phyloP scores from a whole-genome alignment of 2,329 filamentous ascomycete species.

The Lasiodiplodia citricola region DNA sequence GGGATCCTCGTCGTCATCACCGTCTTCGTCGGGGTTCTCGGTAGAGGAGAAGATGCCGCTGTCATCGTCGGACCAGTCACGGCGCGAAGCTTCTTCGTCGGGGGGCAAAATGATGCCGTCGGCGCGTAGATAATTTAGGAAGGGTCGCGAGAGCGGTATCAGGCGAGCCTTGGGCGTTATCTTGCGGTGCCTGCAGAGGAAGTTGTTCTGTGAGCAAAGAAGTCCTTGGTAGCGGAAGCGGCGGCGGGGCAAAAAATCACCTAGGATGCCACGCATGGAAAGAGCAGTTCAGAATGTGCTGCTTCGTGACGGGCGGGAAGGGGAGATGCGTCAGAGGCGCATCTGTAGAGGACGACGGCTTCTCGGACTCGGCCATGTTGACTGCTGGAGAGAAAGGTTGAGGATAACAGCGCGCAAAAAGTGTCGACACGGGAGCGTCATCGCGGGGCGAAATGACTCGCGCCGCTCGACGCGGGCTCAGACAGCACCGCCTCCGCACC shows the following conservation, averaged over 20 bases:
- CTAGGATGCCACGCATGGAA: constrained; percentile 90
- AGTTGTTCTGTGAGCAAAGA: not conserved
- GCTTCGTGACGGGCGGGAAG: constrained; percentile 83
- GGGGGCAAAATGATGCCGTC: constrained; percentile 90
- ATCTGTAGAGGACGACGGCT: not conserved
- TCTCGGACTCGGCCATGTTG: constrained; percentile 13
- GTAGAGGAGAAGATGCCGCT: constrained; percentile 57
- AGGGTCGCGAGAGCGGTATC: constrained; percentile 75
- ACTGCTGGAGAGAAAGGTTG: not conserved
- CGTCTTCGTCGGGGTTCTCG: constrained; percentile 53
- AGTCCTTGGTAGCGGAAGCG: not conserved
- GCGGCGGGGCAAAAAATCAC: constrained; percentile 45
- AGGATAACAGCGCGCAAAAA: not conserved
- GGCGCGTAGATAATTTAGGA: constrained; percentile 85
- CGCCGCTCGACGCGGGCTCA: not conserved
- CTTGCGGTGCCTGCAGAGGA: constrained; percentile 69
- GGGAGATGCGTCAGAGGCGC: constrained; percentile 53
- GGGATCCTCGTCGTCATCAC: constrained; percentile 68
- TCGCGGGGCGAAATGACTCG: constrained; percentile 27
- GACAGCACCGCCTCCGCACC: constrained; percentile 15
- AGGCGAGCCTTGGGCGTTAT: constrained; percentile 86
- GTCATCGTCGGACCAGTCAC: constrained; percentile 55
- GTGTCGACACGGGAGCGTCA: constrained; percentile 7
- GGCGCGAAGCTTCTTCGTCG: constrained; percentile 57
- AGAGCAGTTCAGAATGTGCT: constrained; percentile 92